Evolutionary conservation across 106 monocot genomes (phyloP), one percentile per base, ranked within the genome.

Genomic region (Cymbidium sinense): DNA sequence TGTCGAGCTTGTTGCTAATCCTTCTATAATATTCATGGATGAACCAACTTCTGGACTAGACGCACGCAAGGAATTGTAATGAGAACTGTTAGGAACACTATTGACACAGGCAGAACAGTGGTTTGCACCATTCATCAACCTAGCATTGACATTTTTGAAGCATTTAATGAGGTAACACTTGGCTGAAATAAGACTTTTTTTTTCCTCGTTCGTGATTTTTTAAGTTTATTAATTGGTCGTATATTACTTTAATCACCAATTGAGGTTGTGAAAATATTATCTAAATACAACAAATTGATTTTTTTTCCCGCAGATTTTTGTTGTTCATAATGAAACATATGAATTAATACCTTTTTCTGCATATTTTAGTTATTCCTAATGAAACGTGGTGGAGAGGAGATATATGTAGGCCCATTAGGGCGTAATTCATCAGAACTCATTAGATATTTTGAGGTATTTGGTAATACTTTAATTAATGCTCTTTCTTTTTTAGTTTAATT

Each of bases 81-180:
- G 81, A 75, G 81, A 62, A 50, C 81, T n/a, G n/a, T 7, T 8
- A 81, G 81, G 70, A 81, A 81, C 76, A 81, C 81, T 31, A 76
- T n/a, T 81, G 75, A 81, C 64, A 81, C n/a, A n/a, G n/a, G n/a
- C 81, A 0, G 81, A 43, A 81, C 81, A 34, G 81, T 81, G 15
- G 81, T 81, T 6, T 81, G 81, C 81, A 81, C 81, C 7, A 81
- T 81, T 69, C 81, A 81, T 62, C 81, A 81, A 51, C 81, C 81
- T 1, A 81, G 81, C 76, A 81, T 81, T 29, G 81, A 81, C n/a
- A 81, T 81, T 34, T 81, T 81, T 31, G 81, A 81, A 70, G 81
- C 81, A 23, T 81, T 81, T 76, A 76, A 81, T 33, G 81, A 81
- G 76, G 81, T 81, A 18, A 13, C 43, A 21, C 9, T 51, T 55